These are phyloP conservation scores for Podospora bellae-mahoneyi DNA, from an alignment of 495 filamentous ascomycete genomes.

Conservation along the genomic window DNA sequence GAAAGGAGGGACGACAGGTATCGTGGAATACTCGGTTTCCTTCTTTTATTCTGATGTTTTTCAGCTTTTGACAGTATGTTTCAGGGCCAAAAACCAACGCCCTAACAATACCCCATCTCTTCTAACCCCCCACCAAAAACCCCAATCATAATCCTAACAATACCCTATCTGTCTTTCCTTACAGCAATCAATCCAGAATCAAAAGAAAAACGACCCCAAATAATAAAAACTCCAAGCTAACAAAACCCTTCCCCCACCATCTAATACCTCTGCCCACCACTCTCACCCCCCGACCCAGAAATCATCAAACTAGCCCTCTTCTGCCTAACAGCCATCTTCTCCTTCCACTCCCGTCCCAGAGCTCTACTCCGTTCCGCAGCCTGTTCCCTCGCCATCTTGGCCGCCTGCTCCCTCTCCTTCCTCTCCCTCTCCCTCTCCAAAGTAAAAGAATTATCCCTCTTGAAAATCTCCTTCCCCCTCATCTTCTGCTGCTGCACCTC, in stretches of 20 bases:
- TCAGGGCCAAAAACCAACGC: neutral
- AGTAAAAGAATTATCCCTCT: slow-evolving; percentile 50
- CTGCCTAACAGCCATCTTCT: slow-evolving; percentile 42
- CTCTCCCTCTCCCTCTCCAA: slow-evolving; percentile 51
- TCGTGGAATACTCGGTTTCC: no score
- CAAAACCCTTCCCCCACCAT: neutral
- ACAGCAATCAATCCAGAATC: neutral
- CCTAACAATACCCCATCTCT: neutral
- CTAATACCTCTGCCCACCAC: neutral
- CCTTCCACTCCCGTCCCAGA: slow-evolving; percentile 66
- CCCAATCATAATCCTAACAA: neutral
- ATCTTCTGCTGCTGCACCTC: slow-evolving; percentile 49
- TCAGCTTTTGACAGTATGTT: no score
- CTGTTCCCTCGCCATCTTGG: slow-evolving; percentile 55
- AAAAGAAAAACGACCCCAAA: neutral
- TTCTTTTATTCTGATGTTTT: no score
- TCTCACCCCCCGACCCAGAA: neutral
- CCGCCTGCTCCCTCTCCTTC: slow-evolving; percentile 54
- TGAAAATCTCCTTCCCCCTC: slow-evolving; percentile 61
- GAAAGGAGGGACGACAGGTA: no score
- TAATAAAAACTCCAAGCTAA: neutral
- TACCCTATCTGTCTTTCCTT: neutral
- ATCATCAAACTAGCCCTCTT: slow-evolving; percentile 19
- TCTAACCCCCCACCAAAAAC: neutral
- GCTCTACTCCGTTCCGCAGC: slow-evolving; percentile 64